Percentiles rank a stretch among this genome's conserved stretches.
Conservation (phyloP, 2,329 filamentous ascomycete genomes). For the Scortechinia acanthostroma region DNA sequence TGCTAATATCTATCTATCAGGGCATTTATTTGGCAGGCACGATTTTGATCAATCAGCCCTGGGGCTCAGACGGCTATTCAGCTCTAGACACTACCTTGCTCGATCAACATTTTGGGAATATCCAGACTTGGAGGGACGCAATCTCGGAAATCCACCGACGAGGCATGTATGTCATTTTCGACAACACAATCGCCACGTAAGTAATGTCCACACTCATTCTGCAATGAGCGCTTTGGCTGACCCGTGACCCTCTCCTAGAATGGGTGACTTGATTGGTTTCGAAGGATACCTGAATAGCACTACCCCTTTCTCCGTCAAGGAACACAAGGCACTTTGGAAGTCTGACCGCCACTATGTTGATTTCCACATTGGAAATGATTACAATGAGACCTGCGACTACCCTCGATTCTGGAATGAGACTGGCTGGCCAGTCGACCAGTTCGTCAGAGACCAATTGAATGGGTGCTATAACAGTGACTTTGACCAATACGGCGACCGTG, state of each 20-base stretch:
- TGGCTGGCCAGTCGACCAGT: slow-evolving; percentile 37
- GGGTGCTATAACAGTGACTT: slow-evolving; percentile 59
- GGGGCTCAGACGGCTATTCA: slow-evolving; percentile 51
- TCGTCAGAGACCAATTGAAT: slow-evolving; percentile 33
- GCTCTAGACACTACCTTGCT: slow-evolving; percentile 54
- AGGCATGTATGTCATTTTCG: slow-evolving; percentile 59
- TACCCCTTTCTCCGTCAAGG: slow-evolving; percentile 42
- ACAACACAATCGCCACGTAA: slow-evolving; percentile 59
- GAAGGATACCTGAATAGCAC: slow-evolving; percentile 49
- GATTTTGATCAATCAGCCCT: slow-evolving; percentile 56
- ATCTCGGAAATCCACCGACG: slow-evolving; percentile 52
- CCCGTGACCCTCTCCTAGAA: slow-evolving; percentile 17
- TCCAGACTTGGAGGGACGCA: slow-evolving; percentile 45
- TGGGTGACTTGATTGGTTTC: slow-evolving; percentile 58
- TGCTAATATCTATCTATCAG: slow-evolving; percentile 20
- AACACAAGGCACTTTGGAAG: slow-evolving; percentile 53
- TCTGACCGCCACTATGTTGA: slow-evolving; percentile 44
- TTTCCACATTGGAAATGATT: slow-evolving; percentile 43
- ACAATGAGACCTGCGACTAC: slow-evolving; percentile 44
- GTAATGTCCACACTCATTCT: slow-evolving; percentile 9
- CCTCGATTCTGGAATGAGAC: slow-evolving; percentile 55
- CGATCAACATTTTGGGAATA: slow-evolving; percentile 53
- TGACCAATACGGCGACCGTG: slow-evolving; percentile 54
- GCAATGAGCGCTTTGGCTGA: background rate
- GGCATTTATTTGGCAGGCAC: slow-evolving; percentile 58